Evolutionary conservation across 495 filamentous ascomycete species (phyloP).

Genomic region (Talaromyces wortmannii): DNA sequence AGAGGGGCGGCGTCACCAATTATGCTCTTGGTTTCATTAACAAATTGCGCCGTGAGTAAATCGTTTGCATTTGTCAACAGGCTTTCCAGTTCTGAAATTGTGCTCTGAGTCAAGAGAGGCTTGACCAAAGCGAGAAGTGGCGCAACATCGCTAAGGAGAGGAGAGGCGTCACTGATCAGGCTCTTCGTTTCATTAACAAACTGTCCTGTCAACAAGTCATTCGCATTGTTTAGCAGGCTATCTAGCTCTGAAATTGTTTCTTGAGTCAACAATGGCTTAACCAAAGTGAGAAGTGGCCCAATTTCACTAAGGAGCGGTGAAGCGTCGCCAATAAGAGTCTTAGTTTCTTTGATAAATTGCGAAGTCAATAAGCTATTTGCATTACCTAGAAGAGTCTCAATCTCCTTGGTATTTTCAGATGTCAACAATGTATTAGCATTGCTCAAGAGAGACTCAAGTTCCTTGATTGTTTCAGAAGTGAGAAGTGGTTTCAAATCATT

Average conservation of each 20-base stretch:
- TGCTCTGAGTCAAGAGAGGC: constrained; percentile 12
- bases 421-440: constrained; percentile 27
- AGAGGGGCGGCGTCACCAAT: constrained; percentile 11
- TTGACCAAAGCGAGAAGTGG: constrained; percentile 23
- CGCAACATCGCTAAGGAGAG: constrained; percentile 22
- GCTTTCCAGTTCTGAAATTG: constrained; percentile 18
- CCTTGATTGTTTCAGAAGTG: constrained; percentile 16
- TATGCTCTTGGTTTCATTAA: constrained; percentile 25
- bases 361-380: constrained; percentile 31
- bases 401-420: constrained; percentile 25
- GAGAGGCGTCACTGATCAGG: constrained; percentile 23
- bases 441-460: constrained; percentile 20
- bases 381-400: constrained; percentile 32
- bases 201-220: constrained; percentile 24
- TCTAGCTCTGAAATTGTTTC: constrained; percentile 28
- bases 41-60: constrained; percentile 18
- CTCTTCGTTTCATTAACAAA: constrained; percentile 35
- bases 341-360: constrained; percentile 34
- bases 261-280: constrained; percentile 26
- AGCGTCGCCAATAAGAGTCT: constrained; percentile 25
- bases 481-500: constrained; percentile 2
- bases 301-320: constrained; percentile 37
- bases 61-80: constrained; percentile 32
- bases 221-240: constrained; percentile 28
- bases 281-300: constrained; percentile 30